A percentile compares a stretch with the other conserved stretches of the same genome.
These are phyloP conservation scores for Tripidium arundinaceum DNA, from an alignment of 202 grass and related monocot genomes.

Conservation along the genomic window DNA sequence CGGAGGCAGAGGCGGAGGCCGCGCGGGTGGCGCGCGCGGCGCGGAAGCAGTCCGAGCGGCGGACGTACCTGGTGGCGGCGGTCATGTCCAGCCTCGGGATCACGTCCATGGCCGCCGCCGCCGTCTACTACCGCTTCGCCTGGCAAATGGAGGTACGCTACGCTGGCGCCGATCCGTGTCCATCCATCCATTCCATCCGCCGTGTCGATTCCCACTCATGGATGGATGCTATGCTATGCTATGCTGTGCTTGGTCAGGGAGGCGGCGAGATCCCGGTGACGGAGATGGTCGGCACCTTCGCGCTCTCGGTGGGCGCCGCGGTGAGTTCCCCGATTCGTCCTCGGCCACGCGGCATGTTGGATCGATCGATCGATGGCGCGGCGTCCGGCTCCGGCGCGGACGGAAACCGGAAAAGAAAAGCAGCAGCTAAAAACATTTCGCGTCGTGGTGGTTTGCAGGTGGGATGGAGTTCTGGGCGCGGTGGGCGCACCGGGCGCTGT, in stretches of 20 bases:
- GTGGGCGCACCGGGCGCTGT: no score
- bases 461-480: no score
- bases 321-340: slow-evolving; percentile 16
- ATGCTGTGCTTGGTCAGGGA: slow-evolving; percentile 31
- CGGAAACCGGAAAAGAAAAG: no score
- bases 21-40: slow-evolving; percentile 44
- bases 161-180: no score
- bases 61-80: slow-evolving; percentile 81
- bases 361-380: no score
- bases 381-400: no score
- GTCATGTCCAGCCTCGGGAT: slow-evolving; percentile 89
- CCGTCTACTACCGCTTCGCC: slow-evolving; percentile 92
- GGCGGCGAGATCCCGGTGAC: slow-evolving; percentile 76
- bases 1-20: slow-evolving; percentile 14
- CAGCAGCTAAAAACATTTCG: no score
- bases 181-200: no score
- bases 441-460: no score
- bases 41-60: slow-evolving; percentile 70
- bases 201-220: neutral
- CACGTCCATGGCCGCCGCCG: slow-evolving; percentile 83
- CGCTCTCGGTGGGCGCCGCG: slow-evolving; percentile 82
- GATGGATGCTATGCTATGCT: no score
- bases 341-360: no score
- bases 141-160: slow-evolving; percentile 98
- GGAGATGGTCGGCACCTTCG: slow-evolving; percentile 87